These are phyloP conservation scores for Meredithiella fracta DNA, from an alignment of 2,329 filamentous ascomycete species.

Conservation along the genomic window DNA sequence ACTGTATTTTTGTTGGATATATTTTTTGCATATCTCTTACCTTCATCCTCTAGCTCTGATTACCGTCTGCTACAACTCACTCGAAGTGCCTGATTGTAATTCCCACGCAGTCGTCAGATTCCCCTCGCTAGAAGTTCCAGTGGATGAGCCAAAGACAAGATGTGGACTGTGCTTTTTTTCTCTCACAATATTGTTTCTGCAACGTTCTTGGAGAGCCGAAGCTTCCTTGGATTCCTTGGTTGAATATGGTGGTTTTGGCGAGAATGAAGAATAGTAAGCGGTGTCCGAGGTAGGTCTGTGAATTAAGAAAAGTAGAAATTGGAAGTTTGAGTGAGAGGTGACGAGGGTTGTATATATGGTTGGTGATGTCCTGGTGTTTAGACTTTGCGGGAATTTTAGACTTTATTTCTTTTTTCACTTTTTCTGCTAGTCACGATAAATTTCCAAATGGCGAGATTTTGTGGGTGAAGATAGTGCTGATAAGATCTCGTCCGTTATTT, in stretches of 20 bases:
- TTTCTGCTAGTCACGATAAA: background rate
- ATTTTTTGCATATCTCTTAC: too few species aligned
- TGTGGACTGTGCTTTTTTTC: conserved; percentile 1
- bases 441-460: background rate
- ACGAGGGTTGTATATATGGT: too few species aligned
- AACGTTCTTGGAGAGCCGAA: background rate
- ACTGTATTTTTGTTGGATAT: too few species aligned
- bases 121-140: background rate
- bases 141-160: background rate
- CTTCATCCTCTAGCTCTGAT: too few species aligned
- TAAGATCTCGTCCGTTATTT: background rate
- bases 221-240: background rate
- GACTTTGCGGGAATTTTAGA: background rate
- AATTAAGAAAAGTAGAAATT: background rate
- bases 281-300: too few species aligned
- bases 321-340: too few species aligned
- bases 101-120: background rate
- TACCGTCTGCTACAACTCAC: too few species aligned
- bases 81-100: background rate
- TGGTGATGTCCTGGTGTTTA: too few species aligned
- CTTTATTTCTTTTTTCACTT: background rate
- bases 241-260: background rate
- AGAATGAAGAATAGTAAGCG: background rate
- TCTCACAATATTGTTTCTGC: background rate
- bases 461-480: background rate